Conservation (phyloP, 2,329 filamentous ascomycete species). For the Verticillium nonalfalfae region DNA sequence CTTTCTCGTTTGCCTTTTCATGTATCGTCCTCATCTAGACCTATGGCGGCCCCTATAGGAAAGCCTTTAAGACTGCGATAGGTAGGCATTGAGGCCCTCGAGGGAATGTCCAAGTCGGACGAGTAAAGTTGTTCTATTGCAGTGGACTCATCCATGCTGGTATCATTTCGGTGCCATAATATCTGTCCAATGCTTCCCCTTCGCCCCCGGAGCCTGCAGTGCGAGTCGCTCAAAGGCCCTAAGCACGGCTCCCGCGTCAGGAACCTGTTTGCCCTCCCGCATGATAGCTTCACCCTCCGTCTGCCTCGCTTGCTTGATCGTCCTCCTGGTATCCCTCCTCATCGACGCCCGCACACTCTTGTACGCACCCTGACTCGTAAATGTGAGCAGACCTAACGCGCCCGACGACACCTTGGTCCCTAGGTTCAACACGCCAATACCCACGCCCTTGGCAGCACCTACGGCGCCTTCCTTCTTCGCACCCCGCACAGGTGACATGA, state of each 20-base stretch:
- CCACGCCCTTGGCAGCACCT: conserved; percentile 33
- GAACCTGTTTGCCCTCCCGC: neutral
- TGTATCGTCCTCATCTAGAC: no score
- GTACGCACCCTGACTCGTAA: conserved; percentile 12
- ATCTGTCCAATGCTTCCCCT: neutral
- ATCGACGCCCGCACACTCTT: conserved; percentile 10
- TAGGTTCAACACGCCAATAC: conserved; percentile 28
- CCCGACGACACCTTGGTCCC: conserved; percentile 13
- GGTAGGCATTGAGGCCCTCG: no score
- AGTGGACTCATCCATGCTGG: neutral
- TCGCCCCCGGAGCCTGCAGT: neutral
- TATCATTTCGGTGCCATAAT: neutral
- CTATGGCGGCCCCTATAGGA: no score
- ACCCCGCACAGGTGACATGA: conserved; percentile 33
- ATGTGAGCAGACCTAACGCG: conserved; percentile 14
- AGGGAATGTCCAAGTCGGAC: neutral
- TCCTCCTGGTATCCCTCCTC: conserved; percentile 6
- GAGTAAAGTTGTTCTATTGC: neutral
- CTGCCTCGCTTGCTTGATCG: neutral
- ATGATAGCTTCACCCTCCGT: neutral
- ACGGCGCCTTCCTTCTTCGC: conserved; percentile 30
- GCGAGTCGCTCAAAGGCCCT: neutral
- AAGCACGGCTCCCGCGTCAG: neutral
- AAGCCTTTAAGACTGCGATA: no score
- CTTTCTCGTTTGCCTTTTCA: no score